phyloP scores from a whole-genome alignment of 1,139 yeast genomes.

The Waltiozyma solani region DNA sequence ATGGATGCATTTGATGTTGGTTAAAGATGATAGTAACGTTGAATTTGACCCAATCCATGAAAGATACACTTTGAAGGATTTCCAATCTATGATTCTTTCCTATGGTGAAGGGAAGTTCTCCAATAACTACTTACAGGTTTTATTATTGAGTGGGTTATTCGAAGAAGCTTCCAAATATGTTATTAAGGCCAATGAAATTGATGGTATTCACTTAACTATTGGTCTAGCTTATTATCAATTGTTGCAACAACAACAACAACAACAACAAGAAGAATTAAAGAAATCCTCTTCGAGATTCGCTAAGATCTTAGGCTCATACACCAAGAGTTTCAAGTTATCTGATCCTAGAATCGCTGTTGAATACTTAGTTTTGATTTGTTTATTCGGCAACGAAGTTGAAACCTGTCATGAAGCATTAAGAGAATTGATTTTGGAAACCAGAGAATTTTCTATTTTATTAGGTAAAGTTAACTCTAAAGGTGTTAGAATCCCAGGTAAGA shows the following conservation, averaged over 20 bases:
- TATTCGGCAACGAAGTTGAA: slow-evolving; percentile 40
- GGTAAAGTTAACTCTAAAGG: slow-evolving; percentile 78
- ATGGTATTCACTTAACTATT: slow-evolving; percentile 85
- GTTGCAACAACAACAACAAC: slow-evolving; percentile 35
- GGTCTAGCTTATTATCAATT: slow-evolving; percentile 72
- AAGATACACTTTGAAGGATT: slow-evolving; percentile 59
- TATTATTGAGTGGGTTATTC: slow-evolving; percentile 69
- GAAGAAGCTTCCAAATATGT: slow-evolving; percentile 74
- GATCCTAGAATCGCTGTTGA: slow-evolving; percentile 91
- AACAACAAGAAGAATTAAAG: slow-evolving; percentile 11
- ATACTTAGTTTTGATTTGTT: slow-evolving; percentile 64
- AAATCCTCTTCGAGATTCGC: slow-evolving; percentile 43
- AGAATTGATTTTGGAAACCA: slow-evolving; percentile 76
- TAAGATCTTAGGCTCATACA: slow-evolving; percentile 57
- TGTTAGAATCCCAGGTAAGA: slow-evolving; percentile 69
- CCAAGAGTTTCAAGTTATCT: slow-evolving; percentile 70
- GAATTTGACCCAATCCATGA: slow-evolving; percentile 50
- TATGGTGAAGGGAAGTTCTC: slow-evolving; percentile 72
- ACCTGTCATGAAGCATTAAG: slow-evolving; percentile 74
- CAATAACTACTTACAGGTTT: slow-evolving; percentile 62
- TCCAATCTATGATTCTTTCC: slow-evolving; percentile 62
- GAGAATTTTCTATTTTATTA: slow-evolving; percentile 71
- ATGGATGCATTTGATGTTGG: slow-evolving; percentile 82
- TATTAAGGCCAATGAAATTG: slow-evolving; percentile 61
- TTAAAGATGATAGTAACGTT: slow-evolving; percentile 41